Evolutionary conservation across 2,329 filamentous ascomycete genomes (phyloP), one percentile per base, ranked within the genome.

Genomic region (Scedosporium dehoogii): DNA sequence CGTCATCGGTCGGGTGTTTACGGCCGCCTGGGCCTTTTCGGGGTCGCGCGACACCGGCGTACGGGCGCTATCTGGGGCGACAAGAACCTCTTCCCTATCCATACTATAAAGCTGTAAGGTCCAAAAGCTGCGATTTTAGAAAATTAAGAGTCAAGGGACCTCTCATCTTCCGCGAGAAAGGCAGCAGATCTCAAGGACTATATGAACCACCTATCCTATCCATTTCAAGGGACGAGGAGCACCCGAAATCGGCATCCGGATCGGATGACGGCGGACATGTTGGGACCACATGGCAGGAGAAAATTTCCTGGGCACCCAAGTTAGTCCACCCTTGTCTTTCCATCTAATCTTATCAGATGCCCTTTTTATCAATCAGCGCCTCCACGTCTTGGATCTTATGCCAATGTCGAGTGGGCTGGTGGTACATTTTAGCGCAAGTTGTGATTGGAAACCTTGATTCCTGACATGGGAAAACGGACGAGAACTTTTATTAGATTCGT

Each of bases 301-400:
- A 59, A 48, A 27, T 18, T n/a, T 42, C n/a, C 42, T 16, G 18
- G 16, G 18, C 18, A 16, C 42, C 16, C 42, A 16, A 14, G 42
- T 18, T 29, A 6, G 27, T 29, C 27, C 23, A 9, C n/a, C 55
- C 21, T 14, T 58, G 55, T 29, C 25, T 14, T 27, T 23, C 18
- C 18, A 59, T 46, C 58, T 59, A 46, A 59, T 59, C 58, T 59
- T 59, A 59, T 59, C 58, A 46, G 58, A 59, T 59, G 7, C 9
- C 9, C 7, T 2, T 33, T 29, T 33, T 33, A 33, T 33, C 29
- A 33, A 33, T 33, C 29, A 33, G 29, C 7, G 29, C 29, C 6
- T 33, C 9, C 29, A 33, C 6, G 29, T 2, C 6, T 6, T 33
- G 29, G 29, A 33, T 33, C 29, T 33, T 33, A 33, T 7, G 6